Conservation (phyloP, 192 early-diverging fungal genomes). For the Coemansia sp. region DNA sequence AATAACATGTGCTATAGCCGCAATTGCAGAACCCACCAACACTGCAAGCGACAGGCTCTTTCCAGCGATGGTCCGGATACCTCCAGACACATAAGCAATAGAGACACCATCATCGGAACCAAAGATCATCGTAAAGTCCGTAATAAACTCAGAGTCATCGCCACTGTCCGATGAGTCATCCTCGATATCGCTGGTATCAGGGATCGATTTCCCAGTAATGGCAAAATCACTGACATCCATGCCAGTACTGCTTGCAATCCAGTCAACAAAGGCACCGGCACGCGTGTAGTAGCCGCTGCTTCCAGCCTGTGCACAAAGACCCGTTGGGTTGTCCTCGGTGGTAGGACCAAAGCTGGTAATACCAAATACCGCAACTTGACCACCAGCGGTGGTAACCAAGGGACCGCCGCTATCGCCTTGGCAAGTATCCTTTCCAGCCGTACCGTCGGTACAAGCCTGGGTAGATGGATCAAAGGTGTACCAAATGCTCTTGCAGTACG, state of each 20-base stretch:
- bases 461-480: slow-evolving; percentile 9
- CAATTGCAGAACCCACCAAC: slow-evolving; percentile 1
- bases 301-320: slow-evolving; percentile 30
- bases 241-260: slow-evolving; percentile 21
- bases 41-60: not conserved
- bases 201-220: not conserved
- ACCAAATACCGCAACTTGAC: slow-evolving; percentile 15
- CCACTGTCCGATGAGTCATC: not conserved
- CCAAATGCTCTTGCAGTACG: slow-evolving; percentile 18
- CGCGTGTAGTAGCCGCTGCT: slow-evolving; percentile 36
- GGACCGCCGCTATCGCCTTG: slow-evolving; percentile 53
- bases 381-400: slow-evolving; percentile 12
- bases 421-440: slow-evolving; percentile 47
- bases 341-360: slow-evolving; percentile 37
- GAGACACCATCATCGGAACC: no score
- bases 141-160: not conserved
- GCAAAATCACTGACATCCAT: slow-evolving; percentile 17
- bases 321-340: slow-evolving; percentile 23
- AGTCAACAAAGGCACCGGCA: slow-evolving; percentile 26
- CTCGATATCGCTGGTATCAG: not conserved
- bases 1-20: not conserved
- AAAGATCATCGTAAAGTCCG: not conserved
- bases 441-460: slow-evolving; percentile 42
- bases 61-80: not conserved
- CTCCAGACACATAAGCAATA: not conserved